Evolutionary conservation across 148 eudicot species (phyloP).

Genomic region (Dysphania ambrosioides): DNA sequence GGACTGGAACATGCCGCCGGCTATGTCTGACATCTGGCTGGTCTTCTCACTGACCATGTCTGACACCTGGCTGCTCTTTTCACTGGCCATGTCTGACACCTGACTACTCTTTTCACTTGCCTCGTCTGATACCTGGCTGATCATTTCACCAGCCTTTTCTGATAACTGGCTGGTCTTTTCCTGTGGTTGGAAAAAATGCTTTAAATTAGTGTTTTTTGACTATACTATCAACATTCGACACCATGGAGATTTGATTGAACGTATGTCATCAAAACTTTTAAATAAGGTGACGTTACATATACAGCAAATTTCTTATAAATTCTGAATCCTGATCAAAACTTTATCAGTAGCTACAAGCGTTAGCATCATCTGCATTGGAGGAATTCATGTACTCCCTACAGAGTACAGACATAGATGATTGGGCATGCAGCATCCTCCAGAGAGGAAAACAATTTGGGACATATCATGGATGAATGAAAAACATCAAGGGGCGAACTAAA

Average conservation of each 20-base stretch:
- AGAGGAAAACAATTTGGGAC: background rate
- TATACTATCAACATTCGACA: background rate
- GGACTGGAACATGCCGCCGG: slow-evolving; percentile 31
- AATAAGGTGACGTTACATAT: background rate
- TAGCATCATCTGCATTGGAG: background rate
- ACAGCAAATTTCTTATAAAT: background rate
- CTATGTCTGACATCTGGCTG: background rate
- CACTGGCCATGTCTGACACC: background rate
- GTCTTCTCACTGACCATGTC: background rate
- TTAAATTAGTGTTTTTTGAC: background rate
- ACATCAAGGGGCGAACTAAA: background rate
- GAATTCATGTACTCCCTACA: too few species aligned
- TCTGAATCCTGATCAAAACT: background rate
- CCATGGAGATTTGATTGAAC: background rate
- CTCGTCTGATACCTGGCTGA: too few species aligned
- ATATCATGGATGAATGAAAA: background rate
- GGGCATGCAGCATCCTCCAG: background rate
- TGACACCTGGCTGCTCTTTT: background rate
- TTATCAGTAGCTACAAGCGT: background rate
- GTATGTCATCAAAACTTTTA: background rate
- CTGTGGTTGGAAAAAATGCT: slow-evolving; percentile 8
- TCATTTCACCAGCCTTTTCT: background rate
- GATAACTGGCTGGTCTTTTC: slow-evolving; percentile 23
- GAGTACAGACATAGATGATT: background rate
- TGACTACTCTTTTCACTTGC: background rate